Evolutionary conservation across 129 eudicot species (phyloP).

Genomic region (Sambucus nigra): DNA sequence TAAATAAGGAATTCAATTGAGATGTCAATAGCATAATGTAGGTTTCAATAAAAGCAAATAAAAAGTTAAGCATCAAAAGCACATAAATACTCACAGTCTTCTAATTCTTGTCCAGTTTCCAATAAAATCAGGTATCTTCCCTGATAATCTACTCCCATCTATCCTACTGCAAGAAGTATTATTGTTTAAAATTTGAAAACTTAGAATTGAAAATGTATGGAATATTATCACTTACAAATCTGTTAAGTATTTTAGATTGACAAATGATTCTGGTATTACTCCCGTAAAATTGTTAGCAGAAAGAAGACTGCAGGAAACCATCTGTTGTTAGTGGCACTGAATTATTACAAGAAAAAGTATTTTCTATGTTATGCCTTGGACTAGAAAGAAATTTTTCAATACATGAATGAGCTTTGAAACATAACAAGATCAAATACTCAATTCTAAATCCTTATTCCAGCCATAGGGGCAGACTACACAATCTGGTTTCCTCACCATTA

Average conservation of each 20-base stretch:
- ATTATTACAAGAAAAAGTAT: not conserved
- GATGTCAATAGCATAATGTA: not conserved
- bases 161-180: constrained; percentile 56
- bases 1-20: not conserved
- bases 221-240: constrained; percentile 62
- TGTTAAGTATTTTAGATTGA: constrained; percentile 45
- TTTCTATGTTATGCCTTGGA: too few relatives aligned
- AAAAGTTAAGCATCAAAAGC: not conserved
- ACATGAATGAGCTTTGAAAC: too few relatives aligned
- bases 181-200: constrained; percentile 4
- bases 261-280: constrained; percentile 57
- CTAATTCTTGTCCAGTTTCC: constrained; percentile 62
- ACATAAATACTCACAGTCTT: constrained; percentile 47
- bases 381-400: too few relatives aligned
- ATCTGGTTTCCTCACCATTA: too few relatives aligned
- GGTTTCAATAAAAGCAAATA: too few relatives aligned
- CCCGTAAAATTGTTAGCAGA: constrained; percentile 77
- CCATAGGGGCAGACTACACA: too few relatives aligned
- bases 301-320: constrained; percentile 58
- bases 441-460: too few relatives aligned
- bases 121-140: constrained; percentile 76
- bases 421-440: too few relatives aligned
- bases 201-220: not conserved
- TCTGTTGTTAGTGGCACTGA: constrained; percentile 1
- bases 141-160: constrained; percentile 65